Percentiles rank a stretch among this genome's conserved stretches.
phyloP scores from a whole-genome alignment of 176 grass and related monocot species.

The Pontederia crassipes region DNA sequence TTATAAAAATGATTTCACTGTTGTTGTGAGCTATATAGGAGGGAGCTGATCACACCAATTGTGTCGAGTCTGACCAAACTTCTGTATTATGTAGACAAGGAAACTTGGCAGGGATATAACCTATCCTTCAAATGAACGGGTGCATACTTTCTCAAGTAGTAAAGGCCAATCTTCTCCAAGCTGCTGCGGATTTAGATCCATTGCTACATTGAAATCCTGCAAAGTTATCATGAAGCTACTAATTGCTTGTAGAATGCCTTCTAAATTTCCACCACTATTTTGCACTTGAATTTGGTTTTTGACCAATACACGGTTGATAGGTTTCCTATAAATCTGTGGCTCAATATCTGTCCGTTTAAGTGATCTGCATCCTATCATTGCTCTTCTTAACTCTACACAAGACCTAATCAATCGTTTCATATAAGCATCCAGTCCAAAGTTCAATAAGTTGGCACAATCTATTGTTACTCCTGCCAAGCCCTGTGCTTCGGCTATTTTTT shows the following conservation, averaged over 20 bases:
- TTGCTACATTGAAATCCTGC: constrained; percentile 13
- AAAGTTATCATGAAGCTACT: background rate
- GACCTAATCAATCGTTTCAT: constrained; percentile 16
- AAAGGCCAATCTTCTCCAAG: constrained; percentile 13
- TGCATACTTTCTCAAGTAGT: constrained; percentile 10
- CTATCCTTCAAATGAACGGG: constrained; percentile 8
- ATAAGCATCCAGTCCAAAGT: constrained; percentile 13
- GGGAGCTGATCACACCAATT: background rate
- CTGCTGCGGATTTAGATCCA: constrained; percentile 4
- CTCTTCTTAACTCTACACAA: background rate
- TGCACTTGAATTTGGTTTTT: constrained; percentile 1
- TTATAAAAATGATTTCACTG: background rate
- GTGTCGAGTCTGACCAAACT: too few species aligned
- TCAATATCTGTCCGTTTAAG: background rate
- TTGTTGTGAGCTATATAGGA: background rate
- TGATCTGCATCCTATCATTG: background rate
- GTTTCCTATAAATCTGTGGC: background rate
- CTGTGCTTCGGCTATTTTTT: constrained; percentile 2
- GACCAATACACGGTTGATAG: background rate
- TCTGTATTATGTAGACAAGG: too few species aligned
- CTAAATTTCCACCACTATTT: background rate
- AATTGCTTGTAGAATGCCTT: background rate
- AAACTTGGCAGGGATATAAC: background rate
- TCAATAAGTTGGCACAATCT: constrained; percentile 11
- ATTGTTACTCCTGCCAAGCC: constrained; percentile 1